Conservation (phyloP, 306 rosid genomes). For the Morella rubra region DNA sequence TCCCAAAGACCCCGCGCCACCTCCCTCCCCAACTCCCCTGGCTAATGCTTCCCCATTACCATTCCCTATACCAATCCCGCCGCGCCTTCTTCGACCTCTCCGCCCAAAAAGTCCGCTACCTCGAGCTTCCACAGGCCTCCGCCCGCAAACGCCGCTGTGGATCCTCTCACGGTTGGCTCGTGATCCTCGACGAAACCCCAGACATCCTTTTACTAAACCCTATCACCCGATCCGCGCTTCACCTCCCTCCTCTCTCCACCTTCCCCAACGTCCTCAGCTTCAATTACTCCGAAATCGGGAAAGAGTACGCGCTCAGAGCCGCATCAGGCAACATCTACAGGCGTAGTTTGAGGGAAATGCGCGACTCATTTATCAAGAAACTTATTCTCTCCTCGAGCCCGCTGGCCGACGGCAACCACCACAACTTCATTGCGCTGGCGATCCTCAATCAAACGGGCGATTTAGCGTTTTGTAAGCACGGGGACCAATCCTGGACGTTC, state of each 20-base stretch:
- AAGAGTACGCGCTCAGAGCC: slow-evolving; percentile 44
- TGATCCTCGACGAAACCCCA: slow-evolving; percentile 53
- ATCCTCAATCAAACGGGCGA: slow-evolving; percentile 44
- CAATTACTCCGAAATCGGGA: slow-evolving; percentile 47
- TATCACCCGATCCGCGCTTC: slow-evolving; percentile 40
- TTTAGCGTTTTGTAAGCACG: slow-evolving; percentile 47
- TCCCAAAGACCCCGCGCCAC: slow-evolving; percentile 43
- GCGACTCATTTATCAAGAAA: slow-evolving; percentile 55
- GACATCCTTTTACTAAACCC: slow-evolving; percentile 52
- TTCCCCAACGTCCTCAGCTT: slow-evolving; percentile 60
- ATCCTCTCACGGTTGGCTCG: slow-evolving; percentile 73
- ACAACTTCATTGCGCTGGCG: slow-evolving; percentile 48
- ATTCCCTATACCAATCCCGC: slow-evolving; percentile 26
- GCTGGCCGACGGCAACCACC: not conserved
- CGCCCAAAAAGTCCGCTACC: slow-evolving; percentile 41
- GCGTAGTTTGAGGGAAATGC: slow-evolving; percentile 51
- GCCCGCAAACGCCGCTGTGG: slow-evolving; percentile 49
- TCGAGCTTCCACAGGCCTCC: slow-evolving; percentile 52
- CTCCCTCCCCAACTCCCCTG: slow-evolving; percentile 76
- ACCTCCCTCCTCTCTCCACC: slow-evolving; percentile 58
- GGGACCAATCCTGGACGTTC: slow-evolving; percentile 48
- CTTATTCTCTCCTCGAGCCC: slow-evolving; percentile 41
- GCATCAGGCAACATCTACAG: slow-evolving; percentile 21
- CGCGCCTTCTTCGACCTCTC: slow-evolving; percentile 53
- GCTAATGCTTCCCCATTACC: slow-evolving; percentile 54